Evolutionary conservation across 2,329 filamentous ascomycete genomes (phyloP).

Genomic region (Diplodia sapinea): DNA sequence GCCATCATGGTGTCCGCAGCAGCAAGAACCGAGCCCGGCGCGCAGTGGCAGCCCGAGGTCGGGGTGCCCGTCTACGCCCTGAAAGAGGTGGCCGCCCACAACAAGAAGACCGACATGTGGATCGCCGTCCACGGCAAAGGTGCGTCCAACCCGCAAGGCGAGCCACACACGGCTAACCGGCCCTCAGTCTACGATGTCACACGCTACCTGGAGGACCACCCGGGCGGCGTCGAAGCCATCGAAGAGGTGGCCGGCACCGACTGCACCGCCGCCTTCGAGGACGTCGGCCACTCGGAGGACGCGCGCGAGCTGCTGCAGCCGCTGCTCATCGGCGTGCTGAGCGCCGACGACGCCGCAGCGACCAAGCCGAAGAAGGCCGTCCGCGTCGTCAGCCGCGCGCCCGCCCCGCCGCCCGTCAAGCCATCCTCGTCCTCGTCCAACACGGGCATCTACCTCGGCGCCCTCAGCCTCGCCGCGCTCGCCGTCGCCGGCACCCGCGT

Average conservation of each 20-base stretch:
- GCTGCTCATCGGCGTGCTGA: slow-evolving; percentile 46
- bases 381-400: slow-evolving; percentile 25
- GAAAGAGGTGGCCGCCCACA: slow-evolving; percentile 59
- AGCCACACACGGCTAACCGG: too few relatives aligned
- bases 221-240: slow-evolving; percentile 51
- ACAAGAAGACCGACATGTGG: slow-evolving; percentile 58
- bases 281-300: slow-evolving; percentile 55
- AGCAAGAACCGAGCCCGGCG: slow-evolving; percentile 33
- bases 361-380: slow-evolving; percentile 33
- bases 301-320: slow-evolving; percentile 50
- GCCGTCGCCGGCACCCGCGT: background rate
- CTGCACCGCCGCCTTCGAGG: slow-evolving; percentile 52
- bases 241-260: slow-evolving; percentile 51
- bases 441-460: background rate
- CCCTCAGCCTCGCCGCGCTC: background rate
- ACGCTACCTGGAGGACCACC: slow-evolving; percentile 64
- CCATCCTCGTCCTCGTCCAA: background rate
- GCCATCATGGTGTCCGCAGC: background rate
- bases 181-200: slow-evolving; percentile 64
- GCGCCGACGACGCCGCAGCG: slow-evolving; percentile 33
- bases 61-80: slow-evolving; percentile 40
- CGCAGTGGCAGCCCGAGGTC: slow-evolving; percentile 35
- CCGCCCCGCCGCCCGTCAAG: background rate
- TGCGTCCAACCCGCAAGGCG: too few relatives aligned
- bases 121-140: slow-evolving; percentile 61